Evolutionary conservation across 176 grass and related monocot genomes (phyloP).

Genomic region (Cenchrus americanus): DNA sequence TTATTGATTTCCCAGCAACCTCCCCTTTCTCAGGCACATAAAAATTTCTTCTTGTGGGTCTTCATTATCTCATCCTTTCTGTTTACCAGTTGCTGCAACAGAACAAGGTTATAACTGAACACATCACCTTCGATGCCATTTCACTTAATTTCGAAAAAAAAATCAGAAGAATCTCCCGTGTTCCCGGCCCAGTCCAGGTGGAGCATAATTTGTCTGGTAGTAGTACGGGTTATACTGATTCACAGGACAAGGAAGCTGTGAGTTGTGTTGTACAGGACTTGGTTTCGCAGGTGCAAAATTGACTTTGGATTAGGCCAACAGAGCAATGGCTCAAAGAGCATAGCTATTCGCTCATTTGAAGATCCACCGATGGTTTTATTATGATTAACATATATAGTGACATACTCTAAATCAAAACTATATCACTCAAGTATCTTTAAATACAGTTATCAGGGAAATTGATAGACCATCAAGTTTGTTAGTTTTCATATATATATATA

Average conservation of each 20-base stretch:
- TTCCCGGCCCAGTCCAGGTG: background rate
- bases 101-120: background rate
- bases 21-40: background rate
- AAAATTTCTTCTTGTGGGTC: background rate
- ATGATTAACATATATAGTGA: background rate
- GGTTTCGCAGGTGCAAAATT: background rate
- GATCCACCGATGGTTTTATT: background rate
- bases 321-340: background rate
- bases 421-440: background rate
- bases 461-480: background rate
- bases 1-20: background rate
- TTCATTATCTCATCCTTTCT: background rate
- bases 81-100: background rate
- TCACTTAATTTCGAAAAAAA: background rate
- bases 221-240: background rate
- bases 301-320: background rate
- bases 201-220: background rate
- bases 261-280: background rate
- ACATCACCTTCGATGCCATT: background rate
- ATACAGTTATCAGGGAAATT: background rate
- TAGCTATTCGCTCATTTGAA: background rate
- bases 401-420: background rate
- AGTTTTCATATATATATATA: background rate
- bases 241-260: background rate
- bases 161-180: background rate